Conservation (phyloP, 2,329 filamentous ascomycete species). For the Alternaria ventricosa region DNA sequence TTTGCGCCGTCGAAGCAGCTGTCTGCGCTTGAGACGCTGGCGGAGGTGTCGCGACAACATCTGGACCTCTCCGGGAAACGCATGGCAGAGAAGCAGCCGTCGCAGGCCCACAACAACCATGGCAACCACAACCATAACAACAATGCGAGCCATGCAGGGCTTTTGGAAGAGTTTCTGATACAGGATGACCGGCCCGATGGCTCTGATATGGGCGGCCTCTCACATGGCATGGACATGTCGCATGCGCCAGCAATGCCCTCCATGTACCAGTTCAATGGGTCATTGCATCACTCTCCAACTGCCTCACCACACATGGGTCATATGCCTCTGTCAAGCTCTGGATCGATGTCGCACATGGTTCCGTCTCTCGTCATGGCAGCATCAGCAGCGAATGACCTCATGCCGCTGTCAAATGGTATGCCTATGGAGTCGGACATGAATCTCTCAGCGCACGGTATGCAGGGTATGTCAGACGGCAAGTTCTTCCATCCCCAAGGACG, state of each 20-base stretch:
- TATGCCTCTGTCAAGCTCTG: constrained; percentile 36
- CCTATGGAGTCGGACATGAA: constrained; percentile 47
- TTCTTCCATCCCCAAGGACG: constrained; percentile 42
- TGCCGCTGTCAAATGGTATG: constrained; percentile 43
- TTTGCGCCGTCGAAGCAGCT: constrained; percentile 63
- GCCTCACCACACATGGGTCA: constrained; percentile 43
- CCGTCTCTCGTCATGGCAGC: constrained; percentile 50
- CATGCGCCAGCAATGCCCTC: constrained; percentile 44
- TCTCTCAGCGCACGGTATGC: constrained; percentile 30
- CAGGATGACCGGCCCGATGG: constrained; percentile 47
- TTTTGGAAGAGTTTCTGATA: constrained; percentile 48
- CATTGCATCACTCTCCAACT: constrained; percentile 46
- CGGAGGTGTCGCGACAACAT: constrained; percentile 81
- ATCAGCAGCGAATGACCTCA: constrained; percentile 49
- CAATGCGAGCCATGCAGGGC: constrained; percentile 31
- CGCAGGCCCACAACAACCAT: constrained; percentile 20
- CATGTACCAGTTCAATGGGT: constrained; percentile 48
- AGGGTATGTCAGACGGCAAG: constrained; percentile 39
- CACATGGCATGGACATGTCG: constrained; percentile 43
- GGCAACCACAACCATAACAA: constrained; percentile 14
- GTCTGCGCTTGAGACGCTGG: constrained; percentile 83
- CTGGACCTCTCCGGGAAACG: constrained; percentile 64
- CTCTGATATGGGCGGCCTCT: constrained; percentile 28
- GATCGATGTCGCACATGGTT: constrained; percentile 44
- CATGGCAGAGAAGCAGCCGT: constrained; percentile 42